phyloP scores from a whole-genome alignment of 495 filamentous ascomycete genomes.

The Neurospora sp. region DNA sequence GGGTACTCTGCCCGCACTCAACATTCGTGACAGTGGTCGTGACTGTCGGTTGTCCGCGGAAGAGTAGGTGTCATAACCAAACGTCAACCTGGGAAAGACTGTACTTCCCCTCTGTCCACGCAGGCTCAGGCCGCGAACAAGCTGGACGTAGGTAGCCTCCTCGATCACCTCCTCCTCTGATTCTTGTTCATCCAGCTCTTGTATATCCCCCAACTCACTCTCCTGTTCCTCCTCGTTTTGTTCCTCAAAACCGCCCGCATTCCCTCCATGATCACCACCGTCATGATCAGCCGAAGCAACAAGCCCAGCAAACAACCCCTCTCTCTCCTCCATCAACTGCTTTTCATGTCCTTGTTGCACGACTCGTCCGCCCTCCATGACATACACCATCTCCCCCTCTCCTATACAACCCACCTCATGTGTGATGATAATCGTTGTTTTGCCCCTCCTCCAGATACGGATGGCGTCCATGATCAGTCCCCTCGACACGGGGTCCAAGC shows the following conservation, averaged over 20 bases:
- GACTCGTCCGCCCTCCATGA: slow-evolving; percentile 62
- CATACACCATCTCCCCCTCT: slow-evolving; percentile 66
- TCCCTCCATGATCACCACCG: not conserved
- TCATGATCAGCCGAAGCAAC: slow-evolving; percentile 17
- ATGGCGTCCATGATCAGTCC: slow-evolving; percentile 61
- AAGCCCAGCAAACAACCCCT: slow-evolving; percentile 24
- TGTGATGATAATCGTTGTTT: slow-evolving; percentile 86
- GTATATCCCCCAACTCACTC: not conserved
- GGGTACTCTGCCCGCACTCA: not conserved
- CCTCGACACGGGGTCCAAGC: slow-evolving; percentile 63
- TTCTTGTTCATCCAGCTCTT: not conserved
- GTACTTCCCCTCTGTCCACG: not conserved
- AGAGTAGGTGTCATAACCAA: not conserved
- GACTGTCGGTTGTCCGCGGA: not conserved
- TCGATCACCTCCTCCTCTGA: slow-evolving; percentile 3
- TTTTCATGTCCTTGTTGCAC: slow-evolving; percentile 54
- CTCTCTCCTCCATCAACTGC: slow-evolving; percentile 21
- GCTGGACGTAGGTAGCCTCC: slow-evolving; percentile 5
- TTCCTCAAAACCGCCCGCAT: not conserved
- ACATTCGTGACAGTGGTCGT: not conserved
- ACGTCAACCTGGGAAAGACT: not conserved
- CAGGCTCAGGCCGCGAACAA: slow-evolving; percentile 8
- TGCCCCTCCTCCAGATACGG: slow-evolving; percentile 60
- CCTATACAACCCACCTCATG: slow-evolving; percentile 79
- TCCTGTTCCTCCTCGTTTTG: not conserved